Evolutionary conservation across 805 yeast genomes (phyloP), one percentile per base, ranked within the genome.

Genomic region (Maudiozyma serrabonitensis): DNA sequence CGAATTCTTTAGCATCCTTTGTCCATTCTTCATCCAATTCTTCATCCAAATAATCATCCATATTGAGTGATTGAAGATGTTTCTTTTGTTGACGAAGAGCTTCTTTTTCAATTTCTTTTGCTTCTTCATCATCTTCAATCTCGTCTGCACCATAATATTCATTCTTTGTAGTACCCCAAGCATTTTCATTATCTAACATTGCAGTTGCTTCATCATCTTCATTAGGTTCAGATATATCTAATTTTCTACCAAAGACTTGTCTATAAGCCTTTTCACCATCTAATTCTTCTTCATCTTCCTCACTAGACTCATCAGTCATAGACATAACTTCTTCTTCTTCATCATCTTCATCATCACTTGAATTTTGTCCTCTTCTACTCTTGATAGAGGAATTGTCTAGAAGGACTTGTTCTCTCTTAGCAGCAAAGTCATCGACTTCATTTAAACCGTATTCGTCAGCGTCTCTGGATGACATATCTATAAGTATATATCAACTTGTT

Each of bases 81-180:
- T 78, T 75, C 70, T 84, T 85, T 68, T 90, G 97, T 56, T 87
- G 81, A 61, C 88, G 80, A 45, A 87, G 61, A 0, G 98, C 98
- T 68, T 93, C 97, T 57, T 80, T 81, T 50, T 91, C 93, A 68
- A 89, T 82, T 53, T 79, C 81, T 53, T 79, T 81, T 5, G 87
- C 85, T 32, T 80, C 82, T 48, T 81, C 95, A 32, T 83, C 91
- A 54, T 86, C 69, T 54, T 78, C 74, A 4, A 68, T 55, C 45
- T 71, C 73, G 61, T 63, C 78, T n/a, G 75, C 78, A 54, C 95
- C 65, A 75, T 87, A 56, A 69, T 71, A 72, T 46, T 70, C 70
- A 35, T 62, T 60, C 51, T 72, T 68, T 56, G 67, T 71, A 46
- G 67, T 55, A 64, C 78, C 78, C 78, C 78, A 74, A 0, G 70